Conservation (phyloP, 129 eudicot genomes). For the Mikania micrantha region DNA sequence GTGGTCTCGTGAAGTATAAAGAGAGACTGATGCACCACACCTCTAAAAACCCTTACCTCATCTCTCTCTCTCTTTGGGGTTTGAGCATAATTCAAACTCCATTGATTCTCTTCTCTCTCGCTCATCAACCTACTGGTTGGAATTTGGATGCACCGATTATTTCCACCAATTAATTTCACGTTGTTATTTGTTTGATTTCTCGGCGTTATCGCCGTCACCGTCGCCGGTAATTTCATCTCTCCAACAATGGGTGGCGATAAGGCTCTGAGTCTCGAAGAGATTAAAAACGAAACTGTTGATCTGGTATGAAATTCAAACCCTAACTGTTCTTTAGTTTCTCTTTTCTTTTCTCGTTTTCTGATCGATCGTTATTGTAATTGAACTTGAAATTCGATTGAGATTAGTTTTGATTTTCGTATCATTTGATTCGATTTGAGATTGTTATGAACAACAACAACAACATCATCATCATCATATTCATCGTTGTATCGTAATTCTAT, state of each 20-base stretch:
- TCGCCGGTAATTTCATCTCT: neutral
- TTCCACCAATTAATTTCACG: neutral
- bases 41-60: neutral
- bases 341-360: neutral
- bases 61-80: neutral
- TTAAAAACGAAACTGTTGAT: conserved; percentile 93
- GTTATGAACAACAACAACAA: neutral
- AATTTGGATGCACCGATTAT: conserved; percentile 5
- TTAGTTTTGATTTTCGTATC: neutral
- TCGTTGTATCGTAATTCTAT: no score
- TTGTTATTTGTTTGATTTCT: neutral
- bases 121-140: neutral
- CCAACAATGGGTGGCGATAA: conserved; percentile 49
- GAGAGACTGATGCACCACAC: conserved; percentile 14
- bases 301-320: conserved; percentile 38
- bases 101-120: conserved; percentile 25
- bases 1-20: conserved; percentile 17
- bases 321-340: neutral
- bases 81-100: conserved; percentile 9
- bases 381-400: neutral
- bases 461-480: neutral
- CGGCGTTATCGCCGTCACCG: neutral
- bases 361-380: neutral
- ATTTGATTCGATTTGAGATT: neutral
- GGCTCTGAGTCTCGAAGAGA: conserved; percentile 74